Evolutionary conservation across 768 basidiomycete species (phyloP), one percentile per base, ranked within the genome.

Genomic region (Paxillus rubicundulus): DNA sequence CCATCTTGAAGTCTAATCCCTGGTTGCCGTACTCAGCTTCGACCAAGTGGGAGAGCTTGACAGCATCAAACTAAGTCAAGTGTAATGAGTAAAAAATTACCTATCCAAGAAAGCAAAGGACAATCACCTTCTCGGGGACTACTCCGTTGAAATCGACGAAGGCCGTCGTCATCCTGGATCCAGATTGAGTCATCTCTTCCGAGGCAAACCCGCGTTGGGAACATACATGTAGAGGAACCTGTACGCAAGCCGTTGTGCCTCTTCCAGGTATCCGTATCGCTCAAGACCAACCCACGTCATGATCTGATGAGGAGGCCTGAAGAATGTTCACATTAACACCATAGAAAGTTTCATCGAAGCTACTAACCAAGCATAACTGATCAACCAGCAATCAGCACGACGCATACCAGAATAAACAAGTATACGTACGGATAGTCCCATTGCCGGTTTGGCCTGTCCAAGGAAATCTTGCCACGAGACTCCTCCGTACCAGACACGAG

Each of bases 181-280:
- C 9, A 44, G 2, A 50, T 24, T 47, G 9, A 13, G 52, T 58
- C 24, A 61, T 33, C 14, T 9, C 34, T 17, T 17, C 52, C 24
- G 34, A 37, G 32, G 14, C 17, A n/a, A 10, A 62, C 67, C 56
- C 24, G 24, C 6, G 3, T 24, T 5, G 24, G 24, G 88, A 89
- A 96, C 97, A 74, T 94, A 93, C 95, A 99, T 97, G 76, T 98
- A 98, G n/a, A 97, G 80, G 83, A 90, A 99, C 47, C 96, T 79
- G 72, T 99, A 99, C 1, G 96, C 87, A 45, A 98, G 74, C 43
- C 97, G 81, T 58, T 96, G 92, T 1, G 94, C 91, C 57, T 97
- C 94, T 56, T 96, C 91, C 3, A 89, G 75, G 68, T 93, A 97
- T 2, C 96, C 96, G 65, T 99, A 99, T 48, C 96, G 86, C 61